Evolutionary conservation across 1,139 yeast genomes (phyloP), one percentile per base, ranked within the genome.

Genomic region (Hyphopichia pseudoburtonii): DNA sequence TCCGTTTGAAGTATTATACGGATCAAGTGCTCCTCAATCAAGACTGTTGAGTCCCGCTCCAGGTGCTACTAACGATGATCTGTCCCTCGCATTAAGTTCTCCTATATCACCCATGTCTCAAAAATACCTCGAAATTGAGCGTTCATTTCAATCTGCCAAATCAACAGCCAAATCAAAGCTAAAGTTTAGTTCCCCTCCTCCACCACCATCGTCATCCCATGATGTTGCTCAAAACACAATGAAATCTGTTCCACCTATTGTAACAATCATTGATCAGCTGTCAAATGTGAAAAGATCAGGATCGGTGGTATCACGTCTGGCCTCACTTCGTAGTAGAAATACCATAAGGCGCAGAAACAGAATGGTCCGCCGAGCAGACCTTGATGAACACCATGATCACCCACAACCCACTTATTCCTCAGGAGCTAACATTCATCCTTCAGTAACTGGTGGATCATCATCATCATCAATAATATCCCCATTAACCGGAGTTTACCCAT

Each of bases 311-410:
- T 67, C 74, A 2, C 45, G 53, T 16, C 42, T 51, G 17, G 71
- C 71, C 2, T 54, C 70, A 0, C 30, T 67, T 3, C 44, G 69
- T 32, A 58, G 61, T 38, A 47, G 71, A 32, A 57, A 62, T 36
- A 50, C 48, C 18, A 60, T 68, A 6, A 53, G 57, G 24, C 48
- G 48, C 21, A 48, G 75, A 35, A 65, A 61, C 42, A 60, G 48
- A 37, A 64, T 64, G 43, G 50, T 61, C 3, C 52, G 52, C 26
- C 59, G 50, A 29, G 43, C 41, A n/a, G 53, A 52, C 8, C 28
- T 54, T 10, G 47, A 45, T n/a, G 39, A 30, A 5, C 4, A 17
- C 8, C 28, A 10, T 21, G 16, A 9, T 19, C 28, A n/a, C n/a
- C 18, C 8, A 5, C 15, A 17, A 5, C 18, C 25, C 16, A 7